Evolutionary conservation across 345 rosid species (phyloP), one percentile per base, ranked within the genome.

Genomic region (Camelina neglecta): DNA sequence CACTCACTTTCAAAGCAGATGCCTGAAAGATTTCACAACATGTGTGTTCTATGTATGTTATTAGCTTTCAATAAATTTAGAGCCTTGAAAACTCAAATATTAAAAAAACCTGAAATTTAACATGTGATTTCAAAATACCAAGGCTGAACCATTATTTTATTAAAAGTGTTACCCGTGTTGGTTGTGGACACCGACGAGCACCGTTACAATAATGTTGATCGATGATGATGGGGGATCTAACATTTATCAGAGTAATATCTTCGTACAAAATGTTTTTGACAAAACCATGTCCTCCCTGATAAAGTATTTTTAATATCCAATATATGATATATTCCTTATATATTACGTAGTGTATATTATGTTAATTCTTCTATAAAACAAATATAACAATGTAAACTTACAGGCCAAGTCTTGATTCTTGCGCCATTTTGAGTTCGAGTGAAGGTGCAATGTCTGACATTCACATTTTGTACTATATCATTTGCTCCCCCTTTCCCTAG

Each of bases 381-480:
- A 38, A 29, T 29, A 29, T n/a, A 29, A 29, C 5, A 0, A 47
- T 47, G 9, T 7, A 47, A n/a, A 58, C 44, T 29, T 60, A 71
- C 67, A 48, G 75, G 58, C 67, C 75, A 71, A 35, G 67, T 60
- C 65, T 71, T 71, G 67, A 71, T 60, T 35, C 75, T 60, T 47
- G 75, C 75, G 3, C 60, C 75, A 48, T 60, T 48, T 11, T 35
- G 21, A 15, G 67, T 71, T 48, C 23, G 16, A 49, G 1, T 60
- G 67, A 71, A 71, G 36, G 11, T 38, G 59, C 75, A 71, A 2
- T 60, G 20, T 38, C 18, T 60, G 36, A 71, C 75, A 8, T 60
- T 49, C 36, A 71, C 75, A 4, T 36, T 71, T 60, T 71, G 38
- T 35, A 71, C 75, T 0, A 9, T 11, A 5, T 49, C 75, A 3